Base-by-base conservation (phyloP, 2,329 filamentous ascomycete genomes). In the Colletotrichum tropicale region DNA sequence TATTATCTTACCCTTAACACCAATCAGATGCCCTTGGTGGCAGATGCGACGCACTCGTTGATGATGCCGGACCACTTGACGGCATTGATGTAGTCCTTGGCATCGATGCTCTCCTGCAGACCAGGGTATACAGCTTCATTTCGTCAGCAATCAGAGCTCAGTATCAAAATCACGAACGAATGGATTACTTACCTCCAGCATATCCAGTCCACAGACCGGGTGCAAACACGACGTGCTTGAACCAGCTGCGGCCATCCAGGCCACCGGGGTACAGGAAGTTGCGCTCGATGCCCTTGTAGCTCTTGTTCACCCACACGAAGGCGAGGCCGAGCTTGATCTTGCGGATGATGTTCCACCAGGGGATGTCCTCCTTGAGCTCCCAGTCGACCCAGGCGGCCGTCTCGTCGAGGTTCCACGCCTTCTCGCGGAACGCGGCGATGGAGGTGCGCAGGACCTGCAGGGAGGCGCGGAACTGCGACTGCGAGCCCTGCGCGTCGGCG, bases 221-320 rank as follows among this genome's bases (percentile, higher is more conserved):
- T 2, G 96, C 96, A 84, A 98, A 98, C 2, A 98, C 94, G 4
- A 98, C 94, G 81, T 98, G 96, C 87, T 98, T 98, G 87, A 96
- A 98, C 96, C 96, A 98, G 28, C 88, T 87, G 75, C 96, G 88
- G 2, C 92, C 92, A 82, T 98, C 96, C 24, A 98, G 85, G 1
- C 96, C 96, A 5, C 90, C 88, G 6, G 91, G 85, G 80, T 95
- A 94, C 77, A 98, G 80, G 84, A 98, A 98, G 66, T 93, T 88
- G 18, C 96, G 89, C 84, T 98, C 96, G 1, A 98, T 86, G 10
- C 88, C 87, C 89, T 98, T 98, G 88, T 98, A 98, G 82, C 94
- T 94, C 36, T 88, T 88, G 84, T 98, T 98, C 60, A 93, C 90
- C 13, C 85, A 87, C 32, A 91, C 89, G 68, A 98, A 91, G 21